Percentiles rank a stretch among this genome's conserved stretches.
Conservation (phyloP, 306 rosid genomes). For the Datisca glomerata region DNA sequence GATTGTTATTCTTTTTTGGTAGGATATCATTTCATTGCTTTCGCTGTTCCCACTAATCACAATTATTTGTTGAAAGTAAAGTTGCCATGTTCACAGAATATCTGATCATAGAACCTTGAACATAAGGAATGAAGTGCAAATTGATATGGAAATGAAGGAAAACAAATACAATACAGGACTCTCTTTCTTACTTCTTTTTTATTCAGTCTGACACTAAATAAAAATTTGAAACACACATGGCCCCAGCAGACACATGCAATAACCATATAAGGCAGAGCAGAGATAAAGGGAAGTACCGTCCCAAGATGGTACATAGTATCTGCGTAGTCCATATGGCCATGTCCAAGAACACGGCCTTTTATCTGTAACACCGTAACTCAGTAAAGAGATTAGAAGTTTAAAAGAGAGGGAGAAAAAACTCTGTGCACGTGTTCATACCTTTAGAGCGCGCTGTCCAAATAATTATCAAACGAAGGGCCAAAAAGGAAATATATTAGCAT, state of each 20-base stretch:
- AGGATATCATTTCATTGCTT: too few species aligned
- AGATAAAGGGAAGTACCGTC: constrained; percentile 37
- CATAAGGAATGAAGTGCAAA: too few species aligned
- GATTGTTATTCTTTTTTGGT: too few species aligned
- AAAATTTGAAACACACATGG: too few species aligned
- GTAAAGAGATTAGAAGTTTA: constrained; percentile 4
- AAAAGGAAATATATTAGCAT: constrained; percentile 17
- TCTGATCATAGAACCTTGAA: too few species aligned
- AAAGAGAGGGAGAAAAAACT: neutral
- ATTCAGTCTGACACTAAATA: too few species aligned
- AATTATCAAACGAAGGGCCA: constrained; percentile 9
- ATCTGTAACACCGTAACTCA: constrained; percentile 38
- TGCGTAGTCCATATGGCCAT: constrained; percentile 60
- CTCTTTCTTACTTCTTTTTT: too few species aligned
- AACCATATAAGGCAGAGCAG: constrained; percentile 6
- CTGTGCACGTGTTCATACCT: constrained; percentile 35
- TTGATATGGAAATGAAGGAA: too few species aligned
- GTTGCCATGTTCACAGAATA: too few species aligned
- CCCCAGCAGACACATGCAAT: neutral
- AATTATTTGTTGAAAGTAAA: too few species aligned
- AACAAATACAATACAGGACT: too few species aligned
- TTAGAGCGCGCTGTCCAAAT: constrained; percentile 61
- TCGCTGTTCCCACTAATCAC: too few species aligned
- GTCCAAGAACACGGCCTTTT: constrained; percentile 64
- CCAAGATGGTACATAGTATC: constrained; percentile 91